Evolutionary conservation across 192 early-diverging fungal species (phyloP).

Genomic region (Backusella liffmaniae): DNA sequence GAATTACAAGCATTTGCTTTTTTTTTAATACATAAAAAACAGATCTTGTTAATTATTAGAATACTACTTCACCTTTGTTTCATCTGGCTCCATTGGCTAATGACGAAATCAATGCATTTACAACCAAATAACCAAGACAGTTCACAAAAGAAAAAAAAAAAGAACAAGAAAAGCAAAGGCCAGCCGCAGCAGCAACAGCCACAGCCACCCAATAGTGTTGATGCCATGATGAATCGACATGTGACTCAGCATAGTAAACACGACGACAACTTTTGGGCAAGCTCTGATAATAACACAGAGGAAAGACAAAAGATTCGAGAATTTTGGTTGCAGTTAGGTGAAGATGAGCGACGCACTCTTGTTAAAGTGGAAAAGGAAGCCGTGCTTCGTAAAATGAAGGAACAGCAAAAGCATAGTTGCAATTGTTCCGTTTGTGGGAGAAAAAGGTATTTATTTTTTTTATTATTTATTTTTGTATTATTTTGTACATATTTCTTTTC

Average conservation of each 20-base stretch:
- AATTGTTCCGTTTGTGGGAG: constrained; percentile 81
- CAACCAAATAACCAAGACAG: background rate
- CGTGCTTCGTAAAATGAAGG: constrained; percentile 87
- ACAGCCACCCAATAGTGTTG: background rate
- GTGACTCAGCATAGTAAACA: constrained; percentile 7
- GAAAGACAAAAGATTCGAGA: constrained; percentile 79
- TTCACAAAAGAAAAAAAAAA: constrained; percentile 9
- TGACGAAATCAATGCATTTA: constrained; percentile 14
- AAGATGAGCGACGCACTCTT: constrained; percentile 75
- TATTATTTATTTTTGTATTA: constrained; percentile 7
- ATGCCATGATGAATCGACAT: constrained; percentile 20
- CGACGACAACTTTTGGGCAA: constrained; percentile 51
- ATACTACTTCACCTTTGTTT: constrained; percentile 10
- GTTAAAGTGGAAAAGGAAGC: constrained; percentile 86
- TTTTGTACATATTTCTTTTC: background rate
- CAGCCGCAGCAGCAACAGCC: background rate
- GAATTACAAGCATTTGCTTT: background rate
- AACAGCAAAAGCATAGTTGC: constrained; percentile 83
- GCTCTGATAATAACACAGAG: constrained; percentile 69
- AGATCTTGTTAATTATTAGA: constrained; percentile 10
- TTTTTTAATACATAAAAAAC: background rate
- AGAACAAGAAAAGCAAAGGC: background rate
- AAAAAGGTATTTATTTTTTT: constrained; percentile 59
- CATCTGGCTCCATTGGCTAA: constrained; percentile 19
- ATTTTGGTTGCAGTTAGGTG: constrained; percentile 81